Evolutionary conservation across 768 basidiomycete genomes (phyloP).

Genomic region (Mycena crocata): DNA sequence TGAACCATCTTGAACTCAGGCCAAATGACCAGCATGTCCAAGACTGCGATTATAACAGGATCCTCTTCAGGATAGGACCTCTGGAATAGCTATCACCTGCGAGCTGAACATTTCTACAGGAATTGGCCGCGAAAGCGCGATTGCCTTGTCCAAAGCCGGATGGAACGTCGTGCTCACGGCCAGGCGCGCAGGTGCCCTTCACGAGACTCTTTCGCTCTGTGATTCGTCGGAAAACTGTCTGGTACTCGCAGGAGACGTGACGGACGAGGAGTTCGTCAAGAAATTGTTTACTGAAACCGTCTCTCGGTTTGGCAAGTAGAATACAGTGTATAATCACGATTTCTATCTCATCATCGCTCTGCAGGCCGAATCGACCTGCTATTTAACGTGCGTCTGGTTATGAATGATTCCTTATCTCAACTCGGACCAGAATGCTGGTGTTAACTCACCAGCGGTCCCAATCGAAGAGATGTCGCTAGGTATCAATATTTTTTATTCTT

Average conservation of each 20-base stretch:
- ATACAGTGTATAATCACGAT: constrained; percentile 12
- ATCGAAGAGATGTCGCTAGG: constrained; percentile 70
- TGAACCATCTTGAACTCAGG: not conserved
- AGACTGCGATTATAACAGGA: constrained; percentile 9
- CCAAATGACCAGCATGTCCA: not conserved
- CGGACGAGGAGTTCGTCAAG: constrained; percentile 71
- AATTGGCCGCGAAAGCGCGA: constrained; percentile 75
- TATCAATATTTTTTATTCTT: not conserved
- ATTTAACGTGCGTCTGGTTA: constrained; percentile 73
- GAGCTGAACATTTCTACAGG: constrained; percentile 42
- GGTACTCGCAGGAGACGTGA: constrained; percentile 72
- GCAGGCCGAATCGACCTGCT: constrained; percentile 77
- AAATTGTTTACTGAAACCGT: constrained; percentile 66
- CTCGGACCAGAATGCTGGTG: constrained; percentile 79
- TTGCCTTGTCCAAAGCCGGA: constrained; percentile 75
- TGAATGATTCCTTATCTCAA: not conserved
- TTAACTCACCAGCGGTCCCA: constrained; percentile 57
- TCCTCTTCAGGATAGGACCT: constrained; percentile 47
- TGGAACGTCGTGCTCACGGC: constrained; percentile 79
- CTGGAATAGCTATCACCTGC: constrained; percentile 29
- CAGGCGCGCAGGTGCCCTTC: constrained; percentile 65
- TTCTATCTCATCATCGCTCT: constrained; percentile 3
- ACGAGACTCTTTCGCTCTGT: constrained; percentile 65
- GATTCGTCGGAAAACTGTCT: constrained; percentile 47
- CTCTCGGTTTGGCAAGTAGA: constrained; percentile 63